These are phyloP conservation scores for Tetrahymena thermophila DNA, from an alignment of 73 alveolate genomes.

Conservation along the genomic window DNA sequence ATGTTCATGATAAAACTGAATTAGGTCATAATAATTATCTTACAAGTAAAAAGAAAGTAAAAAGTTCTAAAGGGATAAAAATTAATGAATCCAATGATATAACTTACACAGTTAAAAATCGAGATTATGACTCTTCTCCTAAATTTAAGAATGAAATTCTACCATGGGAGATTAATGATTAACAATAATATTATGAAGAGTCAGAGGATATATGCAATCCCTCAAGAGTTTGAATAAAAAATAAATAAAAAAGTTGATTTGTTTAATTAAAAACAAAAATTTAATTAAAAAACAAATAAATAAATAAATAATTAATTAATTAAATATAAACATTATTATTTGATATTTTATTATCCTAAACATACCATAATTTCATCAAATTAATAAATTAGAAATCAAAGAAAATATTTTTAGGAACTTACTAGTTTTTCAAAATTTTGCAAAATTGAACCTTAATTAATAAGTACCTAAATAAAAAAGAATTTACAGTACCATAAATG, in stretches of 20 bases:
- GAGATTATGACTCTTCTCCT: background rate
- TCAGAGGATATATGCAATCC: background rate
- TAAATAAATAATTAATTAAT: no score
- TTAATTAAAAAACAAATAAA: background rate
- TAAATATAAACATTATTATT: no score
- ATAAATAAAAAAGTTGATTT: no score
- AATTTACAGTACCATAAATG: no score
- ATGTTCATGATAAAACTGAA: background rate
- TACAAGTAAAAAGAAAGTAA: background rate
- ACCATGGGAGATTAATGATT: background rate
- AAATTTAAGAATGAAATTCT: background rate
- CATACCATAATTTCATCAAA: no score
- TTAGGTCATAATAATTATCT: background rate
- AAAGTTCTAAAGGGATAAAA: background rate
- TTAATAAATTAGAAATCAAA: no score
- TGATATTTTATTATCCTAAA: no score
- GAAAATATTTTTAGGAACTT: no score
- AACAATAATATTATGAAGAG: background rate
- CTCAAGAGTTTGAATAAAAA: background rate
- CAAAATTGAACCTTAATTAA: no score
- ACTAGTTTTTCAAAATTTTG: no score
- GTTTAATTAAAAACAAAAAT: background rate
- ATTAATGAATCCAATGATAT: background rate
- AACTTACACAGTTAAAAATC: background rate
- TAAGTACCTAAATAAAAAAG: no score